phyloP scores from a whole-genome alignment of 2,329 filamentous ascomycete genomes.

The Leptographium procerum region DNA sequence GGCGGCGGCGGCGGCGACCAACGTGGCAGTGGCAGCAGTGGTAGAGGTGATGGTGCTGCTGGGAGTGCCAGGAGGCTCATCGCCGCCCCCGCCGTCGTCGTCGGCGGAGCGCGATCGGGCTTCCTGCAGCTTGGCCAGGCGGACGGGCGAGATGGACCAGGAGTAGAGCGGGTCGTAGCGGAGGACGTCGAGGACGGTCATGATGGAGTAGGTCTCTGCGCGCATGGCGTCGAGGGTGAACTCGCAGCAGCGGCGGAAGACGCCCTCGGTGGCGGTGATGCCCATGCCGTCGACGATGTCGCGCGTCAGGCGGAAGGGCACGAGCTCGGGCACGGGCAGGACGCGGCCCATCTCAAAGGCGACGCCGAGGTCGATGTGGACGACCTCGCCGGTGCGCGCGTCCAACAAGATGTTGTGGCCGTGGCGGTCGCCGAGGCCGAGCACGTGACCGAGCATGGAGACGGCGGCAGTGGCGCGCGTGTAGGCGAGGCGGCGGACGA shows the following conservation, averaged over 20 bases:
- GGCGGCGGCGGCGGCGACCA: not conserved
- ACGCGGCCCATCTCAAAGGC: constrained; percentile 95
- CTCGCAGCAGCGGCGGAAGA: constrained; percentile 96
- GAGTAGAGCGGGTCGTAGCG: constrained; percentile 96
- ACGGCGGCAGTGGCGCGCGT: constrained; percentile 89
- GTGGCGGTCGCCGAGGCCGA: constrained; percentile 88
- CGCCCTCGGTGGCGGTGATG: constrained; percentile 85
- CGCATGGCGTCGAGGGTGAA: constrained; percentile 90
- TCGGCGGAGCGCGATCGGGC: constrained; percentile 34
- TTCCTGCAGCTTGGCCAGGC: constrained; percentile 53
- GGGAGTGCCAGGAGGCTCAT: no score
- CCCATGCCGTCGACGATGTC: constrained; percentile 98
- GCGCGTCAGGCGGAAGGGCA: constrained; percentile 87
- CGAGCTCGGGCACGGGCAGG: constrained; percentile 88
- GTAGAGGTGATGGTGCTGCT: no score
- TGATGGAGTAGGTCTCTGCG: constrained; percentile 94
- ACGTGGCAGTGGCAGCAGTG: constrained; percentile 12
- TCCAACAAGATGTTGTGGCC: constrained; percentile 96
- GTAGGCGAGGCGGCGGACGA: constrained; percentile 76
- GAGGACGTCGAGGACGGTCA: constrained; percentile 94
- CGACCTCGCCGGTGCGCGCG: constrained; percentile 77
- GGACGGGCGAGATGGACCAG: constrained; percentile 74
- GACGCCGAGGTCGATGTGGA: constrained; percentile 94
- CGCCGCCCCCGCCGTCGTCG: constrained; percentile 18
- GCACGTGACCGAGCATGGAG: constrained; percentile 84